These are phyloP conservation scores for Cyclotella choctawhatcheeana DNA, from an alignment of 108 stramenopile species.

Conservation along the genomic window DNA sequence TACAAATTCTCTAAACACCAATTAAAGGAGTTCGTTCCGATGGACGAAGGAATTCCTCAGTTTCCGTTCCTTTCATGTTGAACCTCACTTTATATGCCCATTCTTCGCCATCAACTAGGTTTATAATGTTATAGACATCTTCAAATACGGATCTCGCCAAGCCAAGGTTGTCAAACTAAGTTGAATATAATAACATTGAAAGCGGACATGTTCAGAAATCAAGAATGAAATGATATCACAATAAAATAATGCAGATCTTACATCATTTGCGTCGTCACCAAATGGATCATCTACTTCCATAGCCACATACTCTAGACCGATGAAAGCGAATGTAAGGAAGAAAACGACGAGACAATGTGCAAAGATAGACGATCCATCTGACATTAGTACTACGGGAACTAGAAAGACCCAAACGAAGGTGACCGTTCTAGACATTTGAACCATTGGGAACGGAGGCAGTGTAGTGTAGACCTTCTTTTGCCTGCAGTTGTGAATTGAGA, in stretches of 20 bases:
- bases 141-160: conserved; percentile 38
- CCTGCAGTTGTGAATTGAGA: no score
- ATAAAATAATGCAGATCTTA: no score
- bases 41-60: no score
- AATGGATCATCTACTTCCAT: conserved; percentile 58
- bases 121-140: conserved; percentile 47
- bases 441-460: conserved; percentile 13
- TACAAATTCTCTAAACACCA: no score
- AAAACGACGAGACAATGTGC: conserved; percentile 28
- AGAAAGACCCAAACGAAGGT: conserved; percentile 20
- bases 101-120: conserved; percentile 45
- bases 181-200: no score
- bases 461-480: conserved; percentile 11
- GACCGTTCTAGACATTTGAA: conserved; percentile 21
- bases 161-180: conserved; percentile 38
- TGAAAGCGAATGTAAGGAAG: conserved; percentile 46
- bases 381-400: not conserved
- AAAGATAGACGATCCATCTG: not conserved
- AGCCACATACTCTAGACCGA: conserved; percentile 47
- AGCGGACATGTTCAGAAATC: no score
- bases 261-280: no score
- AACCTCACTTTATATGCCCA: conserved; percentile 35
- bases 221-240: no score
- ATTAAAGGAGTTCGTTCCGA: no score
- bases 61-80: conserved; percentile 27